Evolutionary conservation across 495 filamentous ascomycete species (phyloP), one percentile per base, ranked within the genome.

Genomic region (Penicillium cataractarum): DNA sequence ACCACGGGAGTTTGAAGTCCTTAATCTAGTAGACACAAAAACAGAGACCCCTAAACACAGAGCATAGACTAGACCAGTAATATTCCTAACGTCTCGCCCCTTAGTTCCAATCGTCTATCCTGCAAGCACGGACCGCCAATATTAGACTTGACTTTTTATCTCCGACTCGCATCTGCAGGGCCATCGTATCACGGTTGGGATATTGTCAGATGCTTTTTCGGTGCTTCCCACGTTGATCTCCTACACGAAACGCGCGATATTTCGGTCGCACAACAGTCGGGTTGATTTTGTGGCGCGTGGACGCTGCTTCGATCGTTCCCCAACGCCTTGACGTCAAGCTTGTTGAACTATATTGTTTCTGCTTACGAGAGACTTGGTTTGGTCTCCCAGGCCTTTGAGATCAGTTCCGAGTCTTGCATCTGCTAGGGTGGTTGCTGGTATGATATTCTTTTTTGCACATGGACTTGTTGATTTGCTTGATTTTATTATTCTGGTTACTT

Each of bases 71-170:
- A 37, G 24, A 10, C 21, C 5, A 27, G 32, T 39, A 22, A 3
- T 51, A 37, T 51, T 13, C 29, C 19, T 44, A 32, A 40, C 49
- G 55, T 46, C 57, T 57, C 57, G 44, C 60, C 60, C 64, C 57
- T 65, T 58, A 54, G 53, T 49, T 58, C 64, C 59, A 56, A 62
- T 62, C 40, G n/a, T 44, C 64, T 59, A 61, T 48, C 44, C 61
- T n/a, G 29, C 29, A 48, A 60, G 65, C 65, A 67, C 65, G 49
- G 65, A 63, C 65, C 65, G 9, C 31, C 31, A 42, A 60, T 57
- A 57, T 60, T 31, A 26, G 50, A 53, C 27, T 37, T 48, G 50
- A 33, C 46, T 57, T 60, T 63, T 60, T 61, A 50, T 44, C 39
- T 8, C 51, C 51, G 44, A 40, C 17, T 58, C n/a, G 44, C 44